Evolutionary conservation across 306 rosid genomes (phyloP), one percentile per base, ranked within the genome.

Genomic region (Erythrophleum fordii): DNA sequence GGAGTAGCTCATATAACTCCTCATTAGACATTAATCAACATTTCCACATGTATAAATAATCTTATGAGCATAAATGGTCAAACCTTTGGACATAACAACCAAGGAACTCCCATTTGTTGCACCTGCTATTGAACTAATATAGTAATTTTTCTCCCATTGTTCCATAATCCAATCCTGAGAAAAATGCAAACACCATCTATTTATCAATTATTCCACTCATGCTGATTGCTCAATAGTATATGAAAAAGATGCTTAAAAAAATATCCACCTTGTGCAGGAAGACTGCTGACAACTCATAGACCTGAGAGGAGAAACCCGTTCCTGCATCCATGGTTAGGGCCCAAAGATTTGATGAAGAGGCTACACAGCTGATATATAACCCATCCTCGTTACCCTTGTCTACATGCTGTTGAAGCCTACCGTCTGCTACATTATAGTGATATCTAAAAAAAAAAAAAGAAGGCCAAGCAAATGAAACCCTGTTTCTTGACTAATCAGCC

Each of bases 41-140:
- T 35, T 37, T n/a, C 9, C 48, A 37, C 11, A 18, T 18, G 13
- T 31, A 22, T 46, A 35, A 35, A 64, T 34, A 64, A 52, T 46
- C 41, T 25, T 44, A 48, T 56, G 69, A n/a, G 46, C 45, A 58
- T 11, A 58, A 39, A 18, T 62, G 26, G 76, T 53, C 67, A 81
- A 44, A 94, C 98, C 98, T 94, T 94, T 94, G 76, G 98, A 94
- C 98, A 94, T 94, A 60, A 94, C 98, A 81, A 94, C 98, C 87
- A 94, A 87, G 81, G 97, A 94, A 84, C 98, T 92, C 46, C 98
- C 98, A 76, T 92, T 94, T 61, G 83, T 69, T 34, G 94, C 95
- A 76, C 98, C 98, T 73, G 97, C 98, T 16, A 94, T 94, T 25
- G 98, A 90, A 88, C 98, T 94, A 75, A 94, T 94, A 51, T 94